Percentiles rank a stretch among this genome's conserved stretches.
Conservation (phyloP, 2,329 filamentous ascomycete genomes). For the Ophiocordyceps robertsii region DNA sequence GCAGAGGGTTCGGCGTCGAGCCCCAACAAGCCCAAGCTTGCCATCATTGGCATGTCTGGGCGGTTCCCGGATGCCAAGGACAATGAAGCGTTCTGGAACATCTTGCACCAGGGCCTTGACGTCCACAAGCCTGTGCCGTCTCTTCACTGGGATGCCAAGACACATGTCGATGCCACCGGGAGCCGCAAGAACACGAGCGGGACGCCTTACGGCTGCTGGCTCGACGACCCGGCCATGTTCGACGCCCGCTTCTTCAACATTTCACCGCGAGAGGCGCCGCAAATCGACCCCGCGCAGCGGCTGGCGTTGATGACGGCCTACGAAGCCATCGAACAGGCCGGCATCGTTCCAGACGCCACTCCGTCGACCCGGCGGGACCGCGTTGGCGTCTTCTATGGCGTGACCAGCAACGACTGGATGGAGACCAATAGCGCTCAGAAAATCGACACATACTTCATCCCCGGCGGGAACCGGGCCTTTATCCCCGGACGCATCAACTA, state of each 20-base stretch:
- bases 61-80: conserved; percentile 48
- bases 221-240: conserved; percentile 52
- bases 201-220: conserved; percentile 27
- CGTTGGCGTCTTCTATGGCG: conserved; percentile 63
- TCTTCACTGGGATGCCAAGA: conserved; percentile 48
- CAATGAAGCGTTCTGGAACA: conserved; percentile 49
- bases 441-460: conserved; percentile 44
- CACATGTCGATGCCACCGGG: conserved; percentile 47
- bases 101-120: conserved; percentile 51
- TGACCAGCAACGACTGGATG: conserved; percentile 64
- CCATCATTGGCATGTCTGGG: conserved; percentile 54
- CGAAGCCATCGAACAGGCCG: conserved; percentile 54
- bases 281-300: conserved; percentile 52
- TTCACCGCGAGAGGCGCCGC: conserved; percentile 49
- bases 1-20: background rate
- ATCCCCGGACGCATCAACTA: conserved; percentile 38
- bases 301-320: conserved; percentile 53
- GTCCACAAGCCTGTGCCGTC: conserved; percentile 43
- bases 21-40: conserved; percentile 12
- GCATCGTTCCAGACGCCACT: conserved; percentile 48
- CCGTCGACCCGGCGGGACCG: conserved; percentile 47
- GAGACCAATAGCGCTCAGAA: conserved; percentile 63
- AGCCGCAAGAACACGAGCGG: conserved; percentile 47
- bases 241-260: conserved; percentile 62
- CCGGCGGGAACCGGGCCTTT: conserved; percentile 26